Evolutionary conservation across 805 yeast genomes (phyloP), one percentile per base, ranked within the genome.

Genomic region (Saturnispora zaruensis): DNA sequence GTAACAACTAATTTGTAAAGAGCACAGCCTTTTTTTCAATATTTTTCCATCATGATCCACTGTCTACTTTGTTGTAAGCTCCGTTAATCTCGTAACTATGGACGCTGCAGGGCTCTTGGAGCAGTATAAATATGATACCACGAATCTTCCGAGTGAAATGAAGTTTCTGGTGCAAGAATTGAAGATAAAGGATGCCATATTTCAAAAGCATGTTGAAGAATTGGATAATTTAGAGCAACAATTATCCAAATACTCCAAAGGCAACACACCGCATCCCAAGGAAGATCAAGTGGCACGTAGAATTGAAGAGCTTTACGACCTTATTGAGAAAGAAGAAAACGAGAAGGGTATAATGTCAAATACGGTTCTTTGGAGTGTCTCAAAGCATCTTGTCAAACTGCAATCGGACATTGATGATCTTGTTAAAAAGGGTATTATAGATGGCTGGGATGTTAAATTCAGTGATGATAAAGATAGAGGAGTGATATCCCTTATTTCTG

Each of bases 91-190:
- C n/a, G 21, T 23, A 41, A n/a, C 7, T 21, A 87, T 87, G 96
- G 98, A 90, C 67, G 90, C 97, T 3, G 89, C 96, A n/a, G 78
- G 93, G 1, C 76, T 82, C 6, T 65, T 84, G 36, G 91, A 84
- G 55, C 86, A 83, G 57, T 81, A 83, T 51, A 77, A 83, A 4
- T 70, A 68, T 49, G 70, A 67, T 49, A 50, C 91, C 41, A 80
- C 91, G 9, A 91, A 90, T 58, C 74, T 93, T 41, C 96, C 96
- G 23, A 81, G 87, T 5, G 99, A 91, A 66, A 75, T 91, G 41
- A 82, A 82, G 48, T 87, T 85, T 59, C 68, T 88, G 34, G 68
- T 91, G 44, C 85, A 85, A 47, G 98, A 93, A 65, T 74, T 91
- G 34, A 76, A 82, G 46, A 76, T 73, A 36, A 78, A 82, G 52